Percentiles rank a stretch among this genome's conserved stretches.
phyloP scores from a whole-genome alignment of 345 rosid genomes.

The Eutrema heterophyllum region DNA sequence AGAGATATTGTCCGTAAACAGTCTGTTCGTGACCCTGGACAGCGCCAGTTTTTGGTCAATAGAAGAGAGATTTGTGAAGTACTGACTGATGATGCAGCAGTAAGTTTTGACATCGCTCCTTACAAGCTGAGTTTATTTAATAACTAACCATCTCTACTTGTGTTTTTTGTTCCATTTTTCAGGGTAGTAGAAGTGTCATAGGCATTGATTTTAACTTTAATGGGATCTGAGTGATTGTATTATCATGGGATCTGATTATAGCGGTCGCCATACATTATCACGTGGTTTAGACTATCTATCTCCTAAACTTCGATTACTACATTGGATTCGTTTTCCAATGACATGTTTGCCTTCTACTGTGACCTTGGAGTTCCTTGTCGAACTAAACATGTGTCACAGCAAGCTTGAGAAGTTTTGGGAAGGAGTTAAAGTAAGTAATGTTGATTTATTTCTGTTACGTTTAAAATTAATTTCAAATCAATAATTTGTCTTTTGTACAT shows the following conservation, averaged over 20 bases:
- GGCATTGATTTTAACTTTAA: background rate
- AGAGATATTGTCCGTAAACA: background rate
- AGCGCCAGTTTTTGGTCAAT: background rate
- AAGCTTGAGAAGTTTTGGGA: conserved; percentile 7
- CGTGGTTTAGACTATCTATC: background rate
- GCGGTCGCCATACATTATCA: no score
- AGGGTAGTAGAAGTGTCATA: background rate
- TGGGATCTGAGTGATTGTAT: no score
- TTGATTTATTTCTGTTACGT: background rate
- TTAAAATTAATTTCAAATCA: no score
- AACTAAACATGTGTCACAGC: background rate
- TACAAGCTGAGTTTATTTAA: background rate
- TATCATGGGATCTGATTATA: no score
- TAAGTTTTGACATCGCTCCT: background rate
- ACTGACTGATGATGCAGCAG: background rate
- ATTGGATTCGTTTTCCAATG: background rate
- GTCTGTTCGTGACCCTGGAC: background rate
- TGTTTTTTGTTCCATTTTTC: background rate
- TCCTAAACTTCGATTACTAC: background rate
- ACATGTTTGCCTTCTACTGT: background rate
- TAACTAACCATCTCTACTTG: background rate
- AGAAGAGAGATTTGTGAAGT: background rate
- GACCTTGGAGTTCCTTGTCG: background rate
- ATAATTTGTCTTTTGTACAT: background rate
- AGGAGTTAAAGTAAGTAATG: background rate